phyloP scores from a whole-genome alignment of 805 yeast species.

The Cyberlindnera lachancei region DNA sequence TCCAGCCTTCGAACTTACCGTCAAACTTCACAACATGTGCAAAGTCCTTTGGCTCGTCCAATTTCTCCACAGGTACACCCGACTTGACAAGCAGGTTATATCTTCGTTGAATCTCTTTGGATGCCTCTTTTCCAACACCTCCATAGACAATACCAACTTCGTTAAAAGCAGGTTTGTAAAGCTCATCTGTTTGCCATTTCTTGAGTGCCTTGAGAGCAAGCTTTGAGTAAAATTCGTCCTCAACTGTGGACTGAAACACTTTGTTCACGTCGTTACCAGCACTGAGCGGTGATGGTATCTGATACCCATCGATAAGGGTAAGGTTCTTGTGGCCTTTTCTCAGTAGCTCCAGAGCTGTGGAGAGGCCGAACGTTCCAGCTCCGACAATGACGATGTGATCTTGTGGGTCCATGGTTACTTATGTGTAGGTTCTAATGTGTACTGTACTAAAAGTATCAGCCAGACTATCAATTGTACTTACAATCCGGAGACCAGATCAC shows the following conservation, averaged over 20 bases:
- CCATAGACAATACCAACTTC: constrained; percentile 28
- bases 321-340: constrained; percentile 27
- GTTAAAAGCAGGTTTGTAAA: constrained; percentile 25
- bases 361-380: constrained; percentile 38
- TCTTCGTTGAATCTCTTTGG: constrained; percentile 8
- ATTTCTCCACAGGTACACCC: constrained; percentile 4
- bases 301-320: constrained; percentile 25
- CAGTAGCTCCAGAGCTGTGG: constrained; percentile 31
- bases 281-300: constrained; percentile 29
- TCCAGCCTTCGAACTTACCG: constrained; percentile 23
- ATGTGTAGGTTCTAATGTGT: no score
- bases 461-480: no score
- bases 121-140: constrained; percentile 7
- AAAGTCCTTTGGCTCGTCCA: constrained; percentile 7
- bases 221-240: constrained; percentile 16
- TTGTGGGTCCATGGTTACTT: not conserved
- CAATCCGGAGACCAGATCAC: no score
- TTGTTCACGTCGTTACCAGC: constrained; percentile 38
- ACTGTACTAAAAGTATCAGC: no score
- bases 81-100: constrained; percentile 6
- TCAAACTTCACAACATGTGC: not conserved
- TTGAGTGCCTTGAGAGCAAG: constrained; percentile 28
- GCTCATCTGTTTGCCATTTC: constrained; percentile 27
- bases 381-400: constrained; percentile 28
- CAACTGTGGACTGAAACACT: constrained; percentile 24